These are phyloP conservation scores for Penicillium herquei DNA, from an alignment of 495 filamentous ascomycete genomes.

Conservation along the genomic window DNA sequence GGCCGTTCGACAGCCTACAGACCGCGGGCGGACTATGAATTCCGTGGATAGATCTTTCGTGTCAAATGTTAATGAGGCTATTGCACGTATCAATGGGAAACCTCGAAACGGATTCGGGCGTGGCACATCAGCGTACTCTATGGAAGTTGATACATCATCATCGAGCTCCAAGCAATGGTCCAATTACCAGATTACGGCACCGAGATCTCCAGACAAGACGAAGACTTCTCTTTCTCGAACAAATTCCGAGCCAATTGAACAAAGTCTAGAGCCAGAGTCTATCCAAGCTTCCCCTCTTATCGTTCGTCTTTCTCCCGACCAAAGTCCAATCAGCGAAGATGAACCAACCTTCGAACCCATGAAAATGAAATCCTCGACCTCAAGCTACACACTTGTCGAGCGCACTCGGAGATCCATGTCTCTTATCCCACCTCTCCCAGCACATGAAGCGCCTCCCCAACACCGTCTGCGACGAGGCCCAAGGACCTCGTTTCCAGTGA, in stretches of 20 bases:
- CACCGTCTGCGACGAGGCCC: constrained; percentile 33
- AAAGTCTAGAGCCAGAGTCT: constrained; percentile 1
- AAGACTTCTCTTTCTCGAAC: not conserved
- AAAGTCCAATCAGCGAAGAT: not conserved
- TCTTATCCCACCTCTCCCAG: constrained; percentile 37
- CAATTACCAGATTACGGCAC: not conserved
- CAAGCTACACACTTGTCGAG: constrained; percentile 55
- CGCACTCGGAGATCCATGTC: constrained; percentile 85
- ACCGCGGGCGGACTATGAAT: constrained; percentile 34
- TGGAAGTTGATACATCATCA: not conserved
- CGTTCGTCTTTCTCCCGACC: constrained; percentile 19
- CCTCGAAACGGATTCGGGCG: constrained; percentile 24
- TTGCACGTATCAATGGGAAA: constrained; percentile 52
- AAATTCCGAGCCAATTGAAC: not conserved
- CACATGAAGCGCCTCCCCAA: constrained; percentile 17
- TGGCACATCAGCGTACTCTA: not conserved
- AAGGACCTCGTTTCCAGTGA: constrained; percentile 57
- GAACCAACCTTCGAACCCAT: constrained; percentile 21
- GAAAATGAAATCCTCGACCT: constrained; percentile 27
- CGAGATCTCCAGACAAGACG: not conserved
- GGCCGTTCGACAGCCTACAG: constrained; percentile 38
- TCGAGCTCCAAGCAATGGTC: not conserved
- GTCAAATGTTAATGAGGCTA: constrained; percentile 54
- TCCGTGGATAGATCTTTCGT: constrained; percentile 51
- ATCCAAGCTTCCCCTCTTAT: constrained; percentile 11